These are phyloP conservation scores for Cocos nucifera DNA, from an alignment of 176 grass and related monocot genomes.

Conservation along the genomic window DNA sequence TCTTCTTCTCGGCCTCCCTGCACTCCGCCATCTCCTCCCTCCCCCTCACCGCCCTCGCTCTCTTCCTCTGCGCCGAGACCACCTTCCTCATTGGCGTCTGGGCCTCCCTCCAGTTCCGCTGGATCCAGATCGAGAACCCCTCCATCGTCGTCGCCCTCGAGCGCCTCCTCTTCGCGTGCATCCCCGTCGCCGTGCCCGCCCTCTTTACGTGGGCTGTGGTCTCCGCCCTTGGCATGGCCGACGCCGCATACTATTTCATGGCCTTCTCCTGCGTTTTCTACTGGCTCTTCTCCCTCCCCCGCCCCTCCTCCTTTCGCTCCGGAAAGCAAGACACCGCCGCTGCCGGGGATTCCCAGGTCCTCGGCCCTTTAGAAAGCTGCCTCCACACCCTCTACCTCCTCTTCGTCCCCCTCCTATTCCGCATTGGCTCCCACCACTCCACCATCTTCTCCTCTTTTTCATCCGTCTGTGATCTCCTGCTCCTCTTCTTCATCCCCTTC, in stretches of 20 bases:
- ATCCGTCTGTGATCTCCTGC: conserved; percentile 57
- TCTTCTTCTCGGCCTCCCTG: conserved; percentile 83
- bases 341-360: conserved; percentile 41
- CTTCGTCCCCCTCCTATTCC: conserved; percentile 76
- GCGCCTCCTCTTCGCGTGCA: conserved; percentile 77
- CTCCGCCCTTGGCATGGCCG: conserved; percentile 71
- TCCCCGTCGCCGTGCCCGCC: conserved; percentile 46
- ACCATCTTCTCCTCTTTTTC: conserved; percentile 63
- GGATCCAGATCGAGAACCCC: conserved; percentile 97
- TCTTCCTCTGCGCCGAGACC: conserved; percentile 84
- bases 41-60: conserved; percentile 55
- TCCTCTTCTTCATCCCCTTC: conserved; percentile 94
- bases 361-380: conserved; percentile 73
- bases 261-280: conserved; percentile 79
- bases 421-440: conserved; percentile 59
- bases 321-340: conserved; percentile 41
- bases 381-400: conserved; percentile 64
- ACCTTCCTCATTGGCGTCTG: conserved; percentile 93
- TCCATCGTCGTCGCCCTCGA: conserved; percentile 66
- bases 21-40: conserved; percentile 38
- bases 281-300: conserved; percentile 86
- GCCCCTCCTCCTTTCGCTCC: conserved; percentile 58
- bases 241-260: conserved; percentile 77
- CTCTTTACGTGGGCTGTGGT: conserved; percentile 85
- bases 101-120: conserved; percentile 93